Conservation (phyloP, 106 monocot species). For the Dioscorea alata region DNA sequence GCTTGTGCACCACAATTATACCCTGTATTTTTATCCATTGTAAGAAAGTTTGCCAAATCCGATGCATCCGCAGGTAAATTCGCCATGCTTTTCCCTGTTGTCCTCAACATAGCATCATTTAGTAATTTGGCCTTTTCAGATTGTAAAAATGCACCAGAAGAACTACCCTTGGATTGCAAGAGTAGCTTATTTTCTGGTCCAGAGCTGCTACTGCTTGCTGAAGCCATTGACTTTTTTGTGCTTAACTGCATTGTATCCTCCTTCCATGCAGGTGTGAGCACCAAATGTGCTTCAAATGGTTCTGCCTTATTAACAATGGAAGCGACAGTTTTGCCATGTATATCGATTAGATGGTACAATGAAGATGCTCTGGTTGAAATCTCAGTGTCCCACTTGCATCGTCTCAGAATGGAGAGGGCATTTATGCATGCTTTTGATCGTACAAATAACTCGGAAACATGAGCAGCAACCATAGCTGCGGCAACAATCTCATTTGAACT, state of each 20-base stretch:
- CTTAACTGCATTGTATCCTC: constrained; percentile 21
- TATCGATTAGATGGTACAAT: constrained; percentile 88
- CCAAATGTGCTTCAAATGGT: constrained; percentile 66
- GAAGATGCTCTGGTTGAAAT: constrained; percentile 84
- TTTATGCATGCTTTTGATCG: constrained; percentile 90
- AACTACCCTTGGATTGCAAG: constrained; percentile 14
- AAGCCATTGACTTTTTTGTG: constrained; percentile 16
- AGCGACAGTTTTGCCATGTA: constrained; percentile 89
- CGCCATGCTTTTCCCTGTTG: constrained; percentile 50
- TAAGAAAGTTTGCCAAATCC: constrained; percentile 93
- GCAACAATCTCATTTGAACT: constrained; percentile 99
- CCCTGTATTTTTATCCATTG: constrained; percentile 62
- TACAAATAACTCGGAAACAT: constrained; percentile 94
- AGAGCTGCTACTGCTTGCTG: constrained; percentile 6
- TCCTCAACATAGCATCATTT: constrained; percentile 28
- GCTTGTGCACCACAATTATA: constrained; percentile 55
- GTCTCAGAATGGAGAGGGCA: constrained; percentile 79
- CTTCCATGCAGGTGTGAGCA: constrained; percentile 25
- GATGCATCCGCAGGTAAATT: constrained; percentile 70
- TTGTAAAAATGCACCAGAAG: constrained; percentile 20
- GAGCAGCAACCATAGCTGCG: constrained; percentile 99
- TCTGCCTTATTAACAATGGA: constrained; percentile 88
- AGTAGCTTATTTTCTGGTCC: constrained; percentile 20
- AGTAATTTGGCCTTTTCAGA: constrained; percentile 21
- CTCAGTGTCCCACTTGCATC: constrained; percentile 89